These are phyloP conservation scores for Boletellus deceptivus DNA, from an alignment of 1,284 basidiomycete species.

Conservation along the genomic window DNA sequence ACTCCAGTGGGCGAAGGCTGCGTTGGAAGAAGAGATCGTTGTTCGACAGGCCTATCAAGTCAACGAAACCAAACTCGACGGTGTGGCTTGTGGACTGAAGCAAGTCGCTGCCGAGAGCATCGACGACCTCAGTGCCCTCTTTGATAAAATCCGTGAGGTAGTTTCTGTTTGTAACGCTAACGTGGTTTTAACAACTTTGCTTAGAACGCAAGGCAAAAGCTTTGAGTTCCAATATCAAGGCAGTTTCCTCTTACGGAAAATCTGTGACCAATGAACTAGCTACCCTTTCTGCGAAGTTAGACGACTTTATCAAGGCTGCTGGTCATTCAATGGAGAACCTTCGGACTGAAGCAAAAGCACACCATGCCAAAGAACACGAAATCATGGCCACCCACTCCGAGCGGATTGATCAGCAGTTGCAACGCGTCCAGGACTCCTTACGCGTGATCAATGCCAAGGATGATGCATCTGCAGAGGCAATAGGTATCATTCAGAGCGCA, in stretches of 20 bases:
- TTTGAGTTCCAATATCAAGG: slow-evolving; percentile 64
- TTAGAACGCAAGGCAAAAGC: slow-evolving; percentile 75
- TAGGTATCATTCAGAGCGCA: slow-evolving; percentile 45
- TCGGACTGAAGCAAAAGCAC: slow-evolving; percentile 53
- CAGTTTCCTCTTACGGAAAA: slow-evolving; percentile 62
- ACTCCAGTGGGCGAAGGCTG: slow-evolving; percentile 51
- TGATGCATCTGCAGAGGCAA: slow-evolving; percentile 50
- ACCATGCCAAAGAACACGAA: slow-evolving; percentile 57
- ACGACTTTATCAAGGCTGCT: slow-evolving; percentile 61
- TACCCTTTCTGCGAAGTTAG: slow-evolving; percentile 56
- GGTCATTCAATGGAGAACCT: slow-evolving; percentile 54
- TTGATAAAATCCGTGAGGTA: slow-evolving; percentile 78
- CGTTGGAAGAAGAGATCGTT: slow-evolving; percentile 74
- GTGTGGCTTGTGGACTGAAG: slow-evolving; percentile 69
- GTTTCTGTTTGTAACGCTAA: neutral
- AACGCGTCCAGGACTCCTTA: slow-evolving; percentile 56
- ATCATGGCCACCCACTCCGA: slow-evolving; percentile 50
- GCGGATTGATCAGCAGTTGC: slow-evolving; percentile 60
- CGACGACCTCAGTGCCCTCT: slow-evolving; percentile 70
- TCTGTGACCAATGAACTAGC: slow-evolving; percentile 52
- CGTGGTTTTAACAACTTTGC: slow-evolving; percentile 10
- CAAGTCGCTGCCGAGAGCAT: slow-evolving; percentile 67
- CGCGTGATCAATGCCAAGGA: slow-evolving; percentile 59
- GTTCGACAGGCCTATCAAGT: slow-evolving; percentile 75
- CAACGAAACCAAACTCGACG: slow-evolving; percentile 72